Conservation (phyloP, 2,329 filamentous ascomycete genomes). For the Pleoardoris graminearum region DNA sequence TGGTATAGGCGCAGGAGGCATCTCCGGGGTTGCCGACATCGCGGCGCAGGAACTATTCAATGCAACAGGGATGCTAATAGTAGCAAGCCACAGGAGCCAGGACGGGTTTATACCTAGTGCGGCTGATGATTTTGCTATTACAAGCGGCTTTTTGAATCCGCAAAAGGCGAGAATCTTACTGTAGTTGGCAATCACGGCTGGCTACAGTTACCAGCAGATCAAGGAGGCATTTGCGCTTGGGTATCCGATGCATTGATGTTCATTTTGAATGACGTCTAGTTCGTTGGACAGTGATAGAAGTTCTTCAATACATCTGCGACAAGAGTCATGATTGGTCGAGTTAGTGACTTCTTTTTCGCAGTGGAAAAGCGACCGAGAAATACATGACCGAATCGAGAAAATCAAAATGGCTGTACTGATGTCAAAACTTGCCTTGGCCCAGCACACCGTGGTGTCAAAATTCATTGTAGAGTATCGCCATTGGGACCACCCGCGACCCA, state of each 20-base stretch:
- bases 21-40: constrained; percentile 29
- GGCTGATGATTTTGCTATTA: constrained; percentile 41
- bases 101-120: constrained; percentile 56
- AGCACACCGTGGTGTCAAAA: too few species aligned
- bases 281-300: too few species aligned
- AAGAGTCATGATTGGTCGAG: too few species aligned
- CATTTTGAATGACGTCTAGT: too few species aligned
- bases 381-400: too few species aligned
- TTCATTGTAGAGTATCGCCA: constrained; percentile 5
- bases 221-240: constrained; percentile 38
- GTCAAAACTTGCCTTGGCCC: too few species aligned
- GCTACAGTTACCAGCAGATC: constrained; percentile 51
- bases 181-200: constrained; percentile 41
- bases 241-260: constrained; percentile 27
- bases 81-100: constrained; percentile 56
- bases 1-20: constrained; percentile 59
- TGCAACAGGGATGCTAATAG: constrained; percentile 54
- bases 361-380: too few species aligned
- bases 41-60: constrained; percentile 52
- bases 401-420: too few species aligned
- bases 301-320: too few species aligned
- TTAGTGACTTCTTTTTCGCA: too few species aligned
- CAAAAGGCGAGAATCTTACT: constrained; percentile 60
- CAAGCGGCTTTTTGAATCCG: constrained; percentile 59
- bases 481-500: constrained; percentile 11